phyloP scores from a whole-genome alignment of 257 asterid genomes.

The Pogostemon cablin region DNA sequence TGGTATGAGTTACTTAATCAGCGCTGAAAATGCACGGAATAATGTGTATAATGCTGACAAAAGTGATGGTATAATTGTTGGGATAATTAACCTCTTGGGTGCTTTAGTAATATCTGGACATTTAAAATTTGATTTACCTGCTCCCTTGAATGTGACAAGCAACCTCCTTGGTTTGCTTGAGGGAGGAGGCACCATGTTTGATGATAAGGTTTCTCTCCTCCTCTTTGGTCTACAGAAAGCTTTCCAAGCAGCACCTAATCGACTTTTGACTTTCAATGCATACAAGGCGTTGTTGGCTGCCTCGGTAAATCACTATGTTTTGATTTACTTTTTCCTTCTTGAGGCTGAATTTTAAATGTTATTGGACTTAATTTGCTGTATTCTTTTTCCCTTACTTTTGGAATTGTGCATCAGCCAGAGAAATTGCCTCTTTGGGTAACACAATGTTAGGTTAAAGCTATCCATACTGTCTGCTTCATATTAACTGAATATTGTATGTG shows the following conservation, averaged over 20 bases:
- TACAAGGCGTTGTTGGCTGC: constrained; percentile 88
- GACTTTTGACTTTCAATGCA: constrained; percentile 80
- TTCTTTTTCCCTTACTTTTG: constrained; percentile 26
- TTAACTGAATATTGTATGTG: constrained; percentile 19
- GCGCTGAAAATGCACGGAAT: constrained; percentile 97
- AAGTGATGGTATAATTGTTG: constrained; percentile 80
- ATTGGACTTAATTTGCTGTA: constrained; percentile 1
- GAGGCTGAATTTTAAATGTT: constrained; percentile 23
- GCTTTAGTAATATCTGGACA: constrained; percentile 87
- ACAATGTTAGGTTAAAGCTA: constrained; percentile 10
- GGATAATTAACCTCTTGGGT: constrained; percentile 83
- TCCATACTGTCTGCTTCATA: constrained; percentile 23
- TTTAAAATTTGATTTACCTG: constrained; percentile 75
- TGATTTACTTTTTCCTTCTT: constrained; percentile 24
- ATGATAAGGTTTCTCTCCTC: constrained; percentile 96
- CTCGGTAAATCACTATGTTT: constrained; percentile 60
- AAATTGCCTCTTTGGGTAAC: constrained; percentile 20
- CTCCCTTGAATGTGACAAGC: constrained; percentile 71
- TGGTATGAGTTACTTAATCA: constrained; percentile 78
- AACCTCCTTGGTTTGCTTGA: constrained; percentile 79
- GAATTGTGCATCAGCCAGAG: constrained; percentile 23
- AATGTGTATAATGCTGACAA: constrained; percentile 89
- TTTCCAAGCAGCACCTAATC: constrained; percentile 95
- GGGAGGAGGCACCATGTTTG: constrained; percentile 99
- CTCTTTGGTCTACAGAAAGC: constrained; percentile 94